Conservation (phyloP, 1,139 yeast genomes). For the Taiozyma sp. region DNA sequence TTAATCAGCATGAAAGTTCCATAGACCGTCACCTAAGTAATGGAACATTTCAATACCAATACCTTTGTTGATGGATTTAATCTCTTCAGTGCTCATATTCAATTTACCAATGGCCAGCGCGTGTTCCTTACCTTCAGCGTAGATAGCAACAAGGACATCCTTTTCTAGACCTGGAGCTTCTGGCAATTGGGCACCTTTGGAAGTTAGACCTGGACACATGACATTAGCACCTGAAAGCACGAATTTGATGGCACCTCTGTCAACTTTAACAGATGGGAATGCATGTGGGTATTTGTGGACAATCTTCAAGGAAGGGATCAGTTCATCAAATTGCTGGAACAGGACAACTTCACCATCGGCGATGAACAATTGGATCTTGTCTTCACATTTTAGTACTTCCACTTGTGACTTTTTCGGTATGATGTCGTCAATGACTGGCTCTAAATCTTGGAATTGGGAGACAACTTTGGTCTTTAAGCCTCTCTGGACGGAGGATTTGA, state of each 20-base stretch:
- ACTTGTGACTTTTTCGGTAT: slow-evolving; percentile 92
- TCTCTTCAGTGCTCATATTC: slow-evolving; percentile 86
- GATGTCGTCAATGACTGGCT: slow-evolving; percentile 69
- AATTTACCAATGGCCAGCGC: slow-evolving; percentile 89
- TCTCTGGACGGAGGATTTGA: slow-evolving; percentile 89
- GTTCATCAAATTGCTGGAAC: slow-evolving; percentile 80
- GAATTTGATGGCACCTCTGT: slow-evolving; percentile 94
- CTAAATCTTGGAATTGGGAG: slow-evolving; percentile 65
- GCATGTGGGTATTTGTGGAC: slow-evolving; percentile 80
- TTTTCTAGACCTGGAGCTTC: slow-evolving; percentile 55
- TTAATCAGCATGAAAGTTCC: slow-evolving; percentile 48
- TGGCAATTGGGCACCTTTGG: slow-evolving; percentile 83
- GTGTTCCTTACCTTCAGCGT: slow-evolving; percentile 89
- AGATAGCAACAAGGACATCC: slow-evolving; percentile 70
- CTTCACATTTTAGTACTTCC: slow-evolving; percentile 81
- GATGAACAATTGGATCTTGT: slow-evolving; percentile 73
- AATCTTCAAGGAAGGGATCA: slow-evolving; percentile 69
- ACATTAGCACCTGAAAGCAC: slow-evolving; percentile 92
- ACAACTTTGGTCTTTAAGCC: slow-evolving; percentile 71
- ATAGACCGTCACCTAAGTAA: slow-evolving; percentile 86
- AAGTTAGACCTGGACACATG: slow-evolving; percentile 96
- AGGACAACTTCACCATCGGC: slow-evolving; percentile 70
- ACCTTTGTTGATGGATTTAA: slow-evolving; percentile 78
- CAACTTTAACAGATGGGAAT: slow-evolving; percentile 87
- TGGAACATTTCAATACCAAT: slow-evolving; percentile 85